Conservation (phyloP, 805 yeast genomes). For the Wickerhamomyces chambardii region DNA sequence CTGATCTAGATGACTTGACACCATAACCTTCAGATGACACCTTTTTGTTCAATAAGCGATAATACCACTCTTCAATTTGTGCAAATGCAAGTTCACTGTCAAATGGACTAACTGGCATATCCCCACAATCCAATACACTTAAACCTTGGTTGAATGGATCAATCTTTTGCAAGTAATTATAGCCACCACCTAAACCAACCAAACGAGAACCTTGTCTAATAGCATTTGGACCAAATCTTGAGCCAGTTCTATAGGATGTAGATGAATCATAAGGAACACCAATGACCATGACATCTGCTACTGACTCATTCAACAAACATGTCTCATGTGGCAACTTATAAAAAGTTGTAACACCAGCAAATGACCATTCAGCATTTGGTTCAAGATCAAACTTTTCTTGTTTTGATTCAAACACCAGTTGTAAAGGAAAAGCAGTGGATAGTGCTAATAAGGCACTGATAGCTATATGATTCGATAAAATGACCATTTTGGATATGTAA, state of each 20-base stretch:
- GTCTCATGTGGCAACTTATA: conserved; percentile 45
- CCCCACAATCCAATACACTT: conserved; percentile 47
- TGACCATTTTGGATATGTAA: no score
- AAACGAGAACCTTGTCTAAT: conserved; percentile 38
- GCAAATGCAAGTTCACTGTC: conserved; percentile 48
- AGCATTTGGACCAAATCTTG: conserved; percentile 50
- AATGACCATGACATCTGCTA: conserved; percentile 40
- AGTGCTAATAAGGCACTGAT: no score
- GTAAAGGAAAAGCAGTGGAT: no score
- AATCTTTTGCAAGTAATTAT: conserved; percentile 24
- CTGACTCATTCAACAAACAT: not conserved
- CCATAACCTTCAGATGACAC: conserved; percentile 32
- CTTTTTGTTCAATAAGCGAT: conserved; percentile 10
- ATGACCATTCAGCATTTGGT: not conserved
- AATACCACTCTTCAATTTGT: conserved; percentile 43
- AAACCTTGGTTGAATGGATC: conserved; percentile 35
- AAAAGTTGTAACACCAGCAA: conserved; percentile 41
- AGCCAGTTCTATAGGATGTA: conserved; percentile 46
- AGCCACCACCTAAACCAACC: conserved; percentile 29
- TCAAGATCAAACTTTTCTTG: not conserved
- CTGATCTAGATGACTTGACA: conserved; percentile 7
- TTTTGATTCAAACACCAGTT: no score
- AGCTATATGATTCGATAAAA: no score
- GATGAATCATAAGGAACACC: conserved; percentile 58
- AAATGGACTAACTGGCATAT: conserved; percentile 52